Evolutionary conservation across 2,329 filamentous ascomycete genomes (phyloP), one percentile per base, ranked within the genome.

Genomic region (Ophiostoma piceae): DNA sequence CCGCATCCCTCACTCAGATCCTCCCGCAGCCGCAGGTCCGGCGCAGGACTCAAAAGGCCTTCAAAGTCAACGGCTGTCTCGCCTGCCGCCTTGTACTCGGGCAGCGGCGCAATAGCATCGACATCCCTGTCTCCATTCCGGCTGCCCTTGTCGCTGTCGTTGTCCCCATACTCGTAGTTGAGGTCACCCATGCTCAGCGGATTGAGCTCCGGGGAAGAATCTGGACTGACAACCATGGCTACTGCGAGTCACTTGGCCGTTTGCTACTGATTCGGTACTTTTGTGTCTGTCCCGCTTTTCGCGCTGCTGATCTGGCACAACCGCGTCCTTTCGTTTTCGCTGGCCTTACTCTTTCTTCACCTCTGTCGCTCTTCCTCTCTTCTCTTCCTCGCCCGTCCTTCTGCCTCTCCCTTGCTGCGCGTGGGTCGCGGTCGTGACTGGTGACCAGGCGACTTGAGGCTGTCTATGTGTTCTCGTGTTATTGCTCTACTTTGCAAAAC

Each of bases 1-100:
- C 95, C 95, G 79, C 95, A 98, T 72, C 95, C 95, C 73, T 91
- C 87, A 70, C 87, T 87, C 66, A 97, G 85, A 79, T 98, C 94
- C 79, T 97, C 93, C 76, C 92, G 90, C 19, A 98, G 86, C 71
- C 86, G 84, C 72, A 98, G 84, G 12, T 91, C 88, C 66, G 85
- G 81, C 26, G 83, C 79, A 67, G 95, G 73, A 41, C 41, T 84
- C 68, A 95, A 68, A 67, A 75, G 84, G 54, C 91, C 90, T 73
- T 91, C 89, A 76, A 98, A 95, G 75, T 85, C 82, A 68, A 87
- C 79, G 35, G 78, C 78, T 19, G 81, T 82, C 67, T 83, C 84
- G 66, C 82, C 82, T 22, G 85, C 83, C 1, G 80, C 76, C 77
- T 88, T 89, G 79, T 86, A 85, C 47, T 77, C 79, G 22, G 87